Percentiles rank a stretch among this genome's conserved stretches.
Conservation (phyloP, 164 flowering plant species). For the Dillenia suffruticosa region DNA sequence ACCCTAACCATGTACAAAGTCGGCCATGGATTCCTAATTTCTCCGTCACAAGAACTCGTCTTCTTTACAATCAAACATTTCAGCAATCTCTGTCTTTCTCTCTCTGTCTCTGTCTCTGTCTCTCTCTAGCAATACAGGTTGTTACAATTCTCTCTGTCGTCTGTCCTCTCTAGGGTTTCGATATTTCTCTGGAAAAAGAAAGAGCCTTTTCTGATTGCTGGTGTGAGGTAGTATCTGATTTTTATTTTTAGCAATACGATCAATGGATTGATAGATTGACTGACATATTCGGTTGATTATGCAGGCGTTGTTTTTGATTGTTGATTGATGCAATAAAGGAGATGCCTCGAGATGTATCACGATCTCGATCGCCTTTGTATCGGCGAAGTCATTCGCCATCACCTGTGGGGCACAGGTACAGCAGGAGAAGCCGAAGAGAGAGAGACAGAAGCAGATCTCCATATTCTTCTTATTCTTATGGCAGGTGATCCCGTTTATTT, state of each 20-base stretch:
- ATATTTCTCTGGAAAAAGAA: not conserved
- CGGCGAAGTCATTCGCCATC: constrained; percentile 62
- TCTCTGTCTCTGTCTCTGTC: no score
- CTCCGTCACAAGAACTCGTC: no score
- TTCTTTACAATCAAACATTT: no score
- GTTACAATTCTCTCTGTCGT: no score
- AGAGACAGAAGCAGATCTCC: constrained; percentile 72
- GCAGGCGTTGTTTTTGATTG: constrained; percentile 1
- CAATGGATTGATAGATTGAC: not conserved
- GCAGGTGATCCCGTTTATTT: constrained; percentile 72
- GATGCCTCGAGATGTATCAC: constrained; percentile 52
- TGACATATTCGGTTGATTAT: not conserved
- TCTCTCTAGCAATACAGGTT: no score
- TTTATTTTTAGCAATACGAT: not conserved
- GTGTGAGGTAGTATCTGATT: not conserved
- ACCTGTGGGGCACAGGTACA: constrained; percentile 40
- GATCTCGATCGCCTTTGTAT: constrained; percentile 47
- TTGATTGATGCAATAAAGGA: constrained; percentile 6
- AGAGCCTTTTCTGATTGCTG: not conserved
- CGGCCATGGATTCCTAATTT: no score
- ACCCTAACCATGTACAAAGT: no score
- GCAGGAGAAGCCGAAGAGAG: constrained; percentile 66
- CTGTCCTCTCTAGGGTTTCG: constrained; percentile 1
- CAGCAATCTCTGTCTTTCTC: no score
- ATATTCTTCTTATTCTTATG: constrained; percentile 34